Evolutionary conservation across 2,329 filamentous ascomycete species (phyloP).

Genomic region (Penicillium aurantiogriseum): DNA sequence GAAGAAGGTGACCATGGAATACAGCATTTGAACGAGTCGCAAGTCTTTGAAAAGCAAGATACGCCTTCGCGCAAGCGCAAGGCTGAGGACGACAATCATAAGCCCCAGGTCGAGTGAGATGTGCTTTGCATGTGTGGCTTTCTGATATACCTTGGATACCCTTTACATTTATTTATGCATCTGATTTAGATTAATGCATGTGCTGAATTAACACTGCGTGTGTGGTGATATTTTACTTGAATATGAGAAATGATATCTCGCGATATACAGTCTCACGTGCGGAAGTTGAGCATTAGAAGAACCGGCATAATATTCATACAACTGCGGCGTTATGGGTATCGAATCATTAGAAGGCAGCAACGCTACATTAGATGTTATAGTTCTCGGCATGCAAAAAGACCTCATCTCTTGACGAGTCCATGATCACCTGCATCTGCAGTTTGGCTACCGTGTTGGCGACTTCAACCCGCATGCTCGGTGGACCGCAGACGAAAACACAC

Average conservation of each 20-base stretch:
- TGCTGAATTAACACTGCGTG: neutral
- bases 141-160: slow-evolving; percentile 16
- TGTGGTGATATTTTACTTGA: neutral
- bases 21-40: slow-evolving; percentile 35
- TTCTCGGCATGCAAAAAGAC: slow-evolving; percentile 95
- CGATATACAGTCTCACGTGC: neutral
- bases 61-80: slow-evolving; percentile 29
- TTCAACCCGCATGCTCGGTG: slow-evolving; percentile 79
- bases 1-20: slow-evolving; percentile 35
- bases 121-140: slow-evolving; percentile 4
- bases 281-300: neutral
- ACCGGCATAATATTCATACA: neutral
- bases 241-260: neutral
- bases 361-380: slow-evolving; percentile 69
- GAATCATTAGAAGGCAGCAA: slow-evolving; percentile 8
- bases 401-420: slow-evolving; percentile 74
- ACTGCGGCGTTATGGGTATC: slow-evolving; percentile 18
- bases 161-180: slow-evolving; percentile 4
- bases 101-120: slow-evolving; percentile 17
- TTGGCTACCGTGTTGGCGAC: slow-evolving; percentile 82
- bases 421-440: slow-evolving; percentile 81
- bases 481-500: slow-evolving; percentile 91
- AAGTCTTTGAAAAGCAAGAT: slow-evolving; percentile 27
- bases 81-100: slow-evolving; percentile 28
- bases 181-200: neutral